These are phyloP conservation scores for Lactarius indigo DNA, from an alignment of 768 basidiomycete genomes.

Conservation along the genomic window DNA sequence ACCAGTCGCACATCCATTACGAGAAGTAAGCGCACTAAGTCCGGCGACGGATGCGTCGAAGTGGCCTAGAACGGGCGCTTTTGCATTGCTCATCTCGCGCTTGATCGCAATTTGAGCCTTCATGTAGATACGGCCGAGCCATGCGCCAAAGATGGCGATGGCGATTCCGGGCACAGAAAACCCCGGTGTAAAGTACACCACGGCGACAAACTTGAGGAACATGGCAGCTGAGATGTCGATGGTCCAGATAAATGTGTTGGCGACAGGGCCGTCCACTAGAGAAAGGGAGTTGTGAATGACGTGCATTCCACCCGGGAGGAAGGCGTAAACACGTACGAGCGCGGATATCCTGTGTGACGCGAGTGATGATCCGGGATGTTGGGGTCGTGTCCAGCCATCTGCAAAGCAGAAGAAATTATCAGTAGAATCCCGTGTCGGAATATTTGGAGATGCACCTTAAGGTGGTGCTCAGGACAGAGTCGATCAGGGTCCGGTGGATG, in stretches of 20 bases:
- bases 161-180: conserved; percentile 40
- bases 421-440: too few relatives aligned
- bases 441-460: conserved; percentile 48
- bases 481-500: conserved; percentile 51
- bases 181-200: conserved; percentile 37
- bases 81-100: conserved; percentile 50
- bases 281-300: background rate
- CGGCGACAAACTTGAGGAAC: conserved; percentile 37
- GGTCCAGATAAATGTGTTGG: conserved; percentile 28
- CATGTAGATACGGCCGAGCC: conserved; percentile 50
- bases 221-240: conserved; percentile 35
- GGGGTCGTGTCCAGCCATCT: conserved; percentile 52
- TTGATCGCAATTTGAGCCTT: conserved; percentile 54
- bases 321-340: conserved; percentile 27
- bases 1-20: background rate
- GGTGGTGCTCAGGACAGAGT: conserved; percentile 56
- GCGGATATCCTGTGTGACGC: conserved; percentile 64
- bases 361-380: conserved; percentile 57
- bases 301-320: background rate
- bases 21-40: conserved; percentile 33
- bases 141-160: conserved; percentile 38
- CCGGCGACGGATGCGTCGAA: conserved; percentile 53
- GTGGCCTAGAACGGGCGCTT: conserved; percentile 47
- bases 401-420: background rate
- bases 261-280: conserved; percentile 37